A percentile compares a stretch with the other conserved stretches of the same genome.
phyloP scores from a whole-genome alignment of 108 stramenopile genomes.

The Heterococcus sp. region DNA sequence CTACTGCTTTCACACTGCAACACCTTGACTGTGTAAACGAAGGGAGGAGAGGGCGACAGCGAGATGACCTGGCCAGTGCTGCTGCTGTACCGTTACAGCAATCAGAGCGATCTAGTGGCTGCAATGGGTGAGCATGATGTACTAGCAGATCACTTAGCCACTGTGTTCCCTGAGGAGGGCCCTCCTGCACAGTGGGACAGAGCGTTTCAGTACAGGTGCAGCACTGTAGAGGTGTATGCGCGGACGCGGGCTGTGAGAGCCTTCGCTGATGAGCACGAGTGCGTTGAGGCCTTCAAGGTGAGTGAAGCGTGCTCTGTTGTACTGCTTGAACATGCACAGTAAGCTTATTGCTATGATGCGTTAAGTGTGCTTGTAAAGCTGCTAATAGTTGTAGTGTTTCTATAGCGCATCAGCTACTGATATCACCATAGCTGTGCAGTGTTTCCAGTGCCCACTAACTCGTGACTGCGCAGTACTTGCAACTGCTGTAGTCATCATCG shows the following conservation, averaged over 20 bases:
- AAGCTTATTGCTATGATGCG: no score
- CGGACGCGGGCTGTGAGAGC: not conserved
- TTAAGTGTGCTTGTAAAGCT: not conserved
- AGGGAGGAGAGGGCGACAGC: no score
- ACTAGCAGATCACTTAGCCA: constrained; percentile 21
- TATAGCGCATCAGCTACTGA: not conserved
- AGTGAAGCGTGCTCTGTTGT: no score
- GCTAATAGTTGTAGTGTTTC: not conserved
- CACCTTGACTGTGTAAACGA: no score
- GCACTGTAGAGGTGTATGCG: not conserved
- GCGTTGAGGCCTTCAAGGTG: not conserved
- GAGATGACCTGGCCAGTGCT: constrained; percentile 30
- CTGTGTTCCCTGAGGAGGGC: constrained; percentile 28
- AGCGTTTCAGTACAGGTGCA: constrained; percentile 35
- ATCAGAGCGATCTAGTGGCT: constrained; percentile 23
- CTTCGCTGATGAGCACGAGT: not conserved
- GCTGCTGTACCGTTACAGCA: constrained; percentile 25
- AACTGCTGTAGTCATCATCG: not conserved
- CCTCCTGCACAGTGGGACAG: constrained; percentile 27
- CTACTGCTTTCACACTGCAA: no score
- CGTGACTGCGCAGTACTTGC: not conserved
- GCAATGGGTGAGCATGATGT: constrained; percentile 8
- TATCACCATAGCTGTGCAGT: not conserved
- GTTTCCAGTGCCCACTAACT: not conserved
- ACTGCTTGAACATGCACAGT: no score